These are phyloP conservation scores for Lichtheimia ramosa DNA, from an alignment of 371 early-diverging fungal species.

Conservation along the genomic window DNA sequence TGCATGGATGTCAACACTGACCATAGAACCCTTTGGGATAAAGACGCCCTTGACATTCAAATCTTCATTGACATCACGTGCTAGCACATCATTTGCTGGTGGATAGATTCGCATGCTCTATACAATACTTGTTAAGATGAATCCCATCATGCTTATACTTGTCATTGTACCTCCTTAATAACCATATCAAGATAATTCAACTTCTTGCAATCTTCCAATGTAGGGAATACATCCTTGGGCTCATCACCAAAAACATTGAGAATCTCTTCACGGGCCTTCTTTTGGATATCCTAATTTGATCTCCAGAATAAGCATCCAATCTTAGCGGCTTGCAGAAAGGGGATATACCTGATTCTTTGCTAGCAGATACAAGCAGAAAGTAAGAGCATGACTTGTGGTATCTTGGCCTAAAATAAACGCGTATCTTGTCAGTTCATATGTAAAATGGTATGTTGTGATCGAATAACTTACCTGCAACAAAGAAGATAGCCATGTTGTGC, in stretches of 20 bases:
- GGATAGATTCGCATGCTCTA: constrained; percentile 27
- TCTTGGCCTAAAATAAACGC: constrained; percentile 31
- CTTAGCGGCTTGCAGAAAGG: too few relatives aligned
- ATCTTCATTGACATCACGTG: constrained; percentile 14
- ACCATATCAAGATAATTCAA: constrained; percentile 21
- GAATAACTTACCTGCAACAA: constrained; percentile 16
- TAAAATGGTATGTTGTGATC: not conserved
- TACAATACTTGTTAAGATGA: constrained; percentile 1
- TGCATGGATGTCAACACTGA: constrained; percentile 19
- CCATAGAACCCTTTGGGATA: constrained; percentile 17
- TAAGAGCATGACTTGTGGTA: constrained; percentile 18
- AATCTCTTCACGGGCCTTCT: constrained; percentile 21
- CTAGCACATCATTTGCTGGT: constrained; percentile 5
- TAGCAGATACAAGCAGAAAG: constrained; percentile 16
- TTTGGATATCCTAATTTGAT: constrained; percentile 12
- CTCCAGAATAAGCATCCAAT: not conserved
- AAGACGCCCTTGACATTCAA: constrained; percentile 10
- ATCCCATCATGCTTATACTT: not conserved
- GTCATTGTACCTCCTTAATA: constrained; percentile 20
- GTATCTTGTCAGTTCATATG: not conserved
- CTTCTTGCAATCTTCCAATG: constrained; percentile 17
- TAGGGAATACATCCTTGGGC: constrained; percentile 23
- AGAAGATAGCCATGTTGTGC: constrained; percentile 24
- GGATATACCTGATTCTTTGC: constrained; percentile 13
- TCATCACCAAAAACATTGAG: constrained; percentile 17